These are phyloP conservation scores for Zoysia japonica DNA, from an alignment of 176 grass and related monocot genomes.

Conservation along the genomic window DNA sequence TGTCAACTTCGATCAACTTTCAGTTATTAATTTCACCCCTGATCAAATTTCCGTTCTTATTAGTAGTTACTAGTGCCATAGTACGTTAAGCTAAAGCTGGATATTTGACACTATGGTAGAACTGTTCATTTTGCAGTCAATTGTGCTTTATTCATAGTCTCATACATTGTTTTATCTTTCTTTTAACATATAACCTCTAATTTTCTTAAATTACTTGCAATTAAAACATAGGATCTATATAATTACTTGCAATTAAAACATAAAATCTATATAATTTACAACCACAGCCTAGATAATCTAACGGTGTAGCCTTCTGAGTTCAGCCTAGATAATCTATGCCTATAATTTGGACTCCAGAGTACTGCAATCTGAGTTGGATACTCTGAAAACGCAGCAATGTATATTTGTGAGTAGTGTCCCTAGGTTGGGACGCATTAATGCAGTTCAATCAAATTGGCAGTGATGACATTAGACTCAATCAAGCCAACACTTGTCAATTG, in stretches of 20 bases:
- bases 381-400: no score
- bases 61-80: background rate
- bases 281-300: no score
- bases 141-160: conserved; percentile 13
- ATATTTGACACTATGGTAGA: background rate
- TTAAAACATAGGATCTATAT: background rate
- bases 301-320: background rate
- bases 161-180: background rate
- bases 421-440: no score
- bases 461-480: no score
- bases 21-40: background rate
- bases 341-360: no score
- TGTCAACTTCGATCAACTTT: background rate
- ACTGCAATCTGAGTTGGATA: no score
- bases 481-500: no score
- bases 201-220: background rate
- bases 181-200: background rate
- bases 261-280: no score
- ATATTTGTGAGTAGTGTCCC: no score
- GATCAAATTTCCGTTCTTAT: background rate
- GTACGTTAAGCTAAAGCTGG: conserved; percentile 13
- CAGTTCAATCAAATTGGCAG: no score
- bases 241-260: conserved; percentile 16
- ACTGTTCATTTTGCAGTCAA: background rate
- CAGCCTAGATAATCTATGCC: background rate